Evolutionary conservation across 345 rosid species (phyloP).

Genomic region (Salix arbutifolia): DNA sequence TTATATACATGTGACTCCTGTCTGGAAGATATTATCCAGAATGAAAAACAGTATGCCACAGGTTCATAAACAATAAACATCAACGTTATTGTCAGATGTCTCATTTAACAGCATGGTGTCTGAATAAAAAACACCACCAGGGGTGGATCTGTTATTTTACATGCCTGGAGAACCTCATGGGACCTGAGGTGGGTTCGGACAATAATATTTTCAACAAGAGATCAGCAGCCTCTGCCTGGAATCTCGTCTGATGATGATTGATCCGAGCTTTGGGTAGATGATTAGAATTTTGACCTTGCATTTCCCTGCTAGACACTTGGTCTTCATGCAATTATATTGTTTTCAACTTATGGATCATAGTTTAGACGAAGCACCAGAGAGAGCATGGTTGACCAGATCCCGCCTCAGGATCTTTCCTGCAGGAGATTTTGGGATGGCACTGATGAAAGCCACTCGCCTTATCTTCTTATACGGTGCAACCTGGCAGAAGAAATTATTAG

Average conservation of each 20-base stretch:
- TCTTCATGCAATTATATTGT: not conserved
- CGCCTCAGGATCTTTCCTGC: constrained; percentile 85
- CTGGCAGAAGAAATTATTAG: constrained; percentile 36
- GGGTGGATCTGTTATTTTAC: not conserved
- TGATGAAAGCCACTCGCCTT: constrained; percentile 66
- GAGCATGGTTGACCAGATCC: constrained; percentile 47
- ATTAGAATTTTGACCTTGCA: not conserved
- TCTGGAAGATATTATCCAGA: not conserved
- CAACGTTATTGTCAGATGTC: not conserved
- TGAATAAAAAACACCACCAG: too few species aligned
- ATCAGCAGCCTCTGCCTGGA: not conserved
- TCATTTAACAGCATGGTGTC: not conserved
- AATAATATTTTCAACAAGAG: not conserved
- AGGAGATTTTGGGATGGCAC: constrained; percentile 62
- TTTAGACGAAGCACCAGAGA: constrained; percentile 36
- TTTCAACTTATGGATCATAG: constrained; percentile 19
- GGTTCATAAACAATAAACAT: not conserved
- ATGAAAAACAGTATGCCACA: not conserved
- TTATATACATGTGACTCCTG: not conserved
- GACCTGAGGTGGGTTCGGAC: not conserved
- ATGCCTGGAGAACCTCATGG: not conserved
- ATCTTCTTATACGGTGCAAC: constrained; percentile 90
- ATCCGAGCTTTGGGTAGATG: not conserved
- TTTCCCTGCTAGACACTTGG: not conserved
- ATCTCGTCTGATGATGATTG: not conserved